phyloP scores from a whole-genome alignment of 148 eudicot species.

The Rhododendron williamsianum region DNA sequence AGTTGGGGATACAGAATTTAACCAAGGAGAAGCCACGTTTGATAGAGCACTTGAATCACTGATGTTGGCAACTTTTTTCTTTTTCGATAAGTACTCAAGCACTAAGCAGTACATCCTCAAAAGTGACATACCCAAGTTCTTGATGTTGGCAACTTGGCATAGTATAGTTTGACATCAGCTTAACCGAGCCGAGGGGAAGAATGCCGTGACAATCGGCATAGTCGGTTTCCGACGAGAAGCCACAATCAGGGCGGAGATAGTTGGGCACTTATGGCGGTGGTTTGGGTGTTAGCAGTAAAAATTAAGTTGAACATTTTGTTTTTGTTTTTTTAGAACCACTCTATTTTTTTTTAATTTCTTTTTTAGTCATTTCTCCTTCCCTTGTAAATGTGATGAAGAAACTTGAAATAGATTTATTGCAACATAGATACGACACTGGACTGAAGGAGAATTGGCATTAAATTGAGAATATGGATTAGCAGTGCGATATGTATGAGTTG shows the following conservation, averaged over 20 bases:
- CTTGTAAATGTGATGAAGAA: background rate
- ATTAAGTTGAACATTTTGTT: too few species aligned
- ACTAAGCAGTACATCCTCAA: too few species aligned
- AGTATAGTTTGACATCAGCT: background rate
- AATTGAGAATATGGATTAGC: background rate
- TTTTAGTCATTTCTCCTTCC: background rate
- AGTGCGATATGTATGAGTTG: background rate
- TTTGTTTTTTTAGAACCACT: background rate
- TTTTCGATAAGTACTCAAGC: too few species aligned
- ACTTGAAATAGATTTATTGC: background rate
- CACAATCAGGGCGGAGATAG: too few species aligned
- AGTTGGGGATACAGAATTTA: background rate
- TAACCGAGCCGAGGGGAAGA: background rate
- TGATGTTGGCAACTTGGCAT: too few species aligned
- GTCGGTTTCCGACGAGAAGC: background rate
- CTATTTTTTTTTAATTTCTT: too few species aligned
- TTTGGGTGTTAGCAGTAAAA: too few species aligned
- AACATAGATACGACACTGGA: background rate
- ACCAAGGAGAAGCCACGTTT: background rate
- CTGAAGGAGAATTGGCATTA: background rate
- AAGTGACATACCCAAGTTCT: too few species aligned
- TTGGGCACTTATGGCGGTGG: too few species aligned
- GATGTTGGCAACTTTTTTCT: too few species aligned
- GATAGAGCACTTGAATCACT: background rate
- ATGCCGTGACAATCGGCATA: background rate